Base-by-base conservation (phyloP, 2,329 filamentous ascomycete genomes). In the Fusarium sp. region DNA sequence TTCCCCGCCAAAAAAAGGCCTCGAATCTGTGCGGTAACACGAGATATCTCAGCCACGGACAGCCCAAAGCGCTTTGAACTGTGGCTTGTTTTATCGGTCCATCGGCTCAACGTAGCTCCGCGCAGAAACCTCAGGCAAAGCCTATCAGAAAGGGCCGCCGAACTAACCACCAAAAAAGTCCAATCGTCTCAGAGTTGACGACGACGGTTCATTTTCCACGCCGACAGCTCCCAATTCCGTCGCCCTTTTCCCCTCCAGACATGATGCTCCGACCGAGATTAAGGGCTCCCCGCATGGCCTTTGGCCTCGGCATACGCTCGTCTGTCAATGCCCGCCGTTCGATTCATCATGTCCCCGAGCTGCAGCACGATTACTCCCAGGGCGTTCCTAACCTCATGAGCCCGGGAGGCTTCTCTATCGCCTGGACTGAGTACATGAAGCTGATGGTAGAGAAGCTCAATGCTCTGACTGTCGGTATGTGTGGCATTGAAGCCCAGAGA, bases 371-470 rank as follows among this genome's bases (percentile, higher is more conserved):
- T 71, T 85, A 81, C 80, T 77, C 78, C 51, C 61, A 85, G 44
- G 87, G 85, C 62, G 84, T 97, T 7, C 87, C 89, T n/a, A 88
- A 89, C 15, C 85, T 98, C 64, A 85, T 97, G 77, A 90, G 90
- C 31, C 79, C 85, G 3, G 83, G 87, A 51, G 92, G 88, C 56
- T 97, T 92, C 80, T 82, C 91, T 58, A 86, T 93, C 56, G 90
- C 94, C 50, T 99, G 94, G 90, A 91, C 87, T 34, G 85, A 94
- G 76, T 97, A 98, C 82, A 94, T 97, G 85, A 78, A 83, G 38
- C 81, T 91, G 71, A 85, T 95, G 75, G 80, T 95, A 53, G 85
- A 93, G 68, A 92, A 92, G 80, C 86, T 98, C 78, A 97, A 97
- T 80, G 81, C 84, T 60, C 80, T 92, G 75, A 91, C 88, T 66